These are phyloP conservation scores for Yamadazyma insecticola DNA, from an alignment of 805 yeast species.

Conservation along the genomic window DNA sequence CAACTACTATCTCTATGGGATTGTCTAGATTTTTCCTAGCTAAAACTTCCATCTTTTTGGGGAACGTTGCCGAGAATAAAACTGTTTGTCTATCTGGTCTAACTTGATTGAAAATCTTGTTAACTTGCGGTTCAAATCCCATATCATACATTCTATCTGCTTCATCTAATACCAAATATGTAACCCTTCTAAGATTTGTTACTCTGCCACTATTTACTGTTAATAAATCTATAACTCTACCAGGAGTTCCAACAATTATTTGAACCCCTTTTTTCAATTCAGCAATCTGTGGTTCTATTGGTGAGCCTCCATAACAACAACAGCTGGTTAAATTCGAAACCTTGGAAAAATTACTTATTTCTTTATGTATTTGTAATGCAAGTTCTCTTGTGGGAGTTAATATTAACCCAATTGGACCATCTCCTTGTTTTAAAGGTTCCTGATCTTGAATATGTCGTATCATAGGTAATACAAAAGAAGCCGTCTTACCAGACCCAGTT, in stretches of 20 bases:
- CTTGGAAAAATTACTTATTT: slow-evolving; percentile 54
- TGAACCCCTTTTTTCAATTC: slow-evolving; percentile 74
- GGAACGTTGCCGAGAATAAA: slow-evolving; percentile 91
- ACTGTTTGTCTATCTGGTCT: slow-evolving; percentile 88
- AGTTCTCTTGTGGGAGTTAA: slow-evolving; percentile 92
- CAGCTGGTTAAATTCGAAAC: slow-evolving; percentile 49
- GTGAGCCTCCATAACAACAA: slow-evolving; percentile 91
- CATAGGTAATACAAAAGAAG: slow-evolving; percentile 81
- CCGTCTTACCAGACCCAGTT: slow-evolving; percentile 95
- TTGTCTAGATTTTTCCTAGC: slow-evolving; percentile 60
- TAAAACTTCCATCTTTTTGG: slow-evolving; percentile 67
- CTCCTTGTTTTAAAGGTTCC: slow-evolving; percentile 40
- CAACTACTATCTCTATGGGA: slow-evolving; percentile 77
- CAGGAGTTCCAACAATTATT: slow-evolving; percentile 90
- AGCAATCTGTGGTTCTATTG: slow-evolving; percentile 76
- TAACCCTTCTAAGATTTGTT: slow-evolving; percentile 59
- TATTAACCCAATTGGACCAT: slow-evolving; percentile 76
- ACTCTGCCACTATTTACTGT: slow-evolving; percentile 80
- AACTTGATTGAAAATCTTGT: slow-evolving; percentile 67
- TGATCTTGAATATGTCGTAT: slow-evolving; percentile 81
- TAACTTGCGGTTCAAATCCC: slow-evolving; percentile 96
- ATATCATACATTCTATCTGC: slow-evolving; percentile 96
- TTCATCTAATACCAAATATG: slow-evolving; percentile 88
- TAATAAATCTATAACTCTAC: slow-evolving; percentile 83
- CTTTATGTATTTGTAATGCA: slow-evolving; percentile 76